Evolutionary conservation across 148 eudicot genomes (phyloP).

Genomic region (Camellia sinensis): DNA sequence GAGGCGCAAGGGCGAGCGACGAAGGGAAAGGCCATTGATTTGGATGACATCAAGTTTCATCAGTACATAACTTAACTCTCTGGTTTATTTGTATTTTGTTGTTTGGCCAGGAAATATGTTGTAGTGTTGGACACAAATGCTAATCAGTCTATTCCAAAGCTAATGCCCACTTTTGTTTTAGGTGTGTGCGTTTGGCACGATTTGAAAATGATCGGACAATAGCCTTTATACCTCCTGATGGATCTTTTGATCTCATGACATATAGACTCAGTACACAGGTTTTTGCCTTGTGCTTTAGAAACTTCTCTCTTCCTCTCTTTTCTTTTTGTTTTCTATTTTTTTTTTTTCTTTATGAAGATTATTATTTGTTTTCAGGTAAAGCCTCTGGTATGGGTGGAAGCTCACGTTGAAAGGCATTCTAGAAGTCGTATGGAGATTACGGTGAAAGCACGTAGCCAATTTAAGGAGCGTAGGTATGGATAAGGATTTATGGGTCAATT

Average conservation of each 20-base stretch:
- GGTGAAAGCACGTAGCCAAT: constrained; percentile 93
- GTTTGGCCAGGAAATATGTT: background rate
- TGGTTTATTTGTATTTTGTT: constrained; percentile 5
- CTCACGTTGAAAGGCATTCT: constrained; percentile 84
- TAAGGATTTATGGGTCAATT: background rate
- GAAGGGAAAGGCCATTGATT: constrained; percentile 89
- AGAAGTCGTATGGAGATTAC: constrained; percentile 88
- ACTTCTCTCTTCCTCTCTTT: constrained; percentile 4
- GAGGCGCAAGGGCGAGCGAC: constrained; percentile 89
- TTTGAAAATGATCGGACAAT: constrained; percentile 96
- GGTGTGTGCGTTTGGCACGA: constrained; percentile 94
- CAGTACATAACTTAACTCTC: constrained; percentile 49
- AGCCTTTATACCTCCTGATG: constrained; percentile 97
- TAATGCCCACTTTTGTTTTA: constrained; percentile 22
- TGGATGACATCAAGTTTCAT: constrained; percentile 97
- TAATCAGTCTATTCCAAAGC: background rate
- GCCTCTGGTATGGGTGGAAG: constrained; percentile 98
- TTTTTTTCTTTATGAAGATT: background rate
- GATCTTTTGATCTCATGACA: constrained; percentile 93
- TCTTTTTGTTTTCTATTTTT: background rate
- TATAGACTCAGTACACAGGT: constrained; percentile 96
- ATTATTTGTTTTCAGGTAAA: constrained; percentile 54
- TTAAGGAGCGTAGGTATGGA: constrained; percentile 82
- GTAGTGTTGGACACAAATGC: background rate
- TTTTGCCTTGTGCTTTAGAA: background rate